These are phyloP conservation scores for Euryodendron excelsum DNA, from an alignment of 148 eudicot species.

Conservation along the genomic window DNA sequence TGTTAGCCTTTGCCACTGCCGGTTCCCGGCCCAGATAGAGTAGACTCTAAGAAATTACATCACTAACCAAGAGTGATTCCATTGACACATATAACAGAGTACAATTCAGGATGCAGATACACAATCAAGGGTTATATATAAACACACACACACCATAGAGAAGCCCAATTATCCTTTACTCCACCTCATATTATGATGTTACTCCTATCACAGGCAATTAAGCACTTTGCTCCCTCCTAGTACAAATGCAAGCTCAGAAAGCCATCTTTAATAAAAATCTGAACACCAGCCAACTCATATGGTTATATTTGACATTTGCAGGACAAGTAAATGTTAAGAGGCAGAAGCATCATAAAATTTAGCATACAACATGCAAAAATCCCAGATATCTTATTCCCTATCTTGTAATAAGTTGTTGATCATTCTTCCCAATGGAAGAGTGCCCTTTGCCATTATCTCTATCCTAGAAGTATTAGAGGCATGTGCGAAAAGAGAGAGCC, in stretches of 20 bases:
- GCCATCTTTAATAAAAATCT: neutral
- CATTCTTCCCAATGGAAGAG: slow-evolving; percentile 83
- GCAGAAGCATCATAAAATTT: slow-evolving; percentile 1
- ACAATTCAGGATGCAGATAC: too few species aligned
- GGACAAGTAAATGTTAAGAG: neutral
- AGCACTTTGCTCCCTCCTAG: neutral
- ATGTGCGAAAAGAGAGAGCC: slow-evolving; percentile 77
- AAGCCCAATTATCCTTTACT: neutral
- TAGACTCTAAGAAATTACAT: too few species aligned
- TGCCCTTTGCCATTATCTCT: slow-evolving; percentile 97
- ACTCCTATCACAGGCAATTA: neutral
- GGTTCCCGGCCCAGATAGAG: too few species aligned
- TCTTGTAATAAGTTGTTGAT: slow-evolving; percentile 69
- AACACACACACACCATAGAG: neutral
- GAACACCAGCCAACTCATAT: neutral
- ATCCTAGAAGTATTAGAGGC: slow-evolving; percentile 88
- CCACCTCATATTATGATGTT: neutral
- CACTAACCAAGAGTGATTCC: too few species aligned
- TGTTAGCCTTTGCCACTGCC: too few species aligned
- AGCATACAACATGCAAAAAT: neutral
- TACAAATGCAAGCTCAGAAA: neutral
- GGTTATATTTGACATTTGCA: neutral
- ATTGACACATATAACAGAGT: too few species aligned
- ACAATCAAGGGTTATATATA: too few species aligned
- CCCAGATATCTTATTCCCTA: slow-evolving; percentile 40